A percentile compares a stretch with the other conserved stretches of the same genome.
phyloP scores from a whole-genome alignment of 257 asterid species.

The Solanum gandarillasii region DNA sequence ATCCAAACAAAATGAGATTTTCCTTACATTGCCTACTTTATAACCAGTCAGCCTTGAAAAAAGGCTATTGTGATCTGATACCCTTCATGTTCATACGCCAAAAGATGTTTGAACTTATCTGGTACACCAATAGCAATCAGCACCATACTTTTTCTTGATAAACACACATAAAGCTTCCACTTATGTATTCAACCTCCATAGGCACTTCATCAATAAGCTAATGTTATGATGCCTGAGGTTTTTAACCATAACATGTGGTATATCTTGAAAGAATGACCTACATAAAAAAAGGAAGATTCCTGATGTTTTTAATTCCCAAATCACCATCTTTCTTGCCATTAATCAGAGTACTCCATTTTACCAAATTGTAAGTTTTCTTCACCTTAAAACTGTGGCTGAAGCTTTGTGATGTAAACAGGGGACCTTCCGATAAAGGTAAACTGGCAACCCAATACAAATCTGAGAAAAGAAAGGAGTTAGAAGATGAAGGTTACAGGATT shows the following conservation, averaged over 20 bases:
- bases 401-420: slow-evolving; percentile 34
- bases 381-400: neutral
- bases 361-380: neutral
- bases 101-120: neutral
- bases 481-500: slow-evolving; percentile 64
- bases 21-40: neutral
- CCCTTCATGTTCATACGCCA: neutral
- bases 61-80: neutral
- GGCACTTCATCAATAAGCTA: neutral
- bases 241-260: neutral
- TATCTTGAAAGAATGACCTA: neutral
- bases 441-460: slow-evolving; percentile 54
- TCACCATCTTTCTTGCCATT: neutral
- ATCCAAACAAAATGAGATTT: neutral
- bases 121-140: neutral
- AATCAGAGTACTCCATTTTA: neutral
- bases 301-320: neutral
- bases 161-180: neutral
- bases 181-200: neutral
- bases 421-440: slow-evolving; percentile 45
- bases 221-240: neutral
- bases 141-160: neutral
- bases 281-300: neutral
- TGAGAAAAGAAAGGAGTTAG: slow-evolving; percentile 65
- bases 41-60: neutral